These are phyloP conservation scores for Fusarium secorum DNA, from an alignment of 2,329 filamentous ascomycete genomes.

Conservation along the genomic window DNA sequence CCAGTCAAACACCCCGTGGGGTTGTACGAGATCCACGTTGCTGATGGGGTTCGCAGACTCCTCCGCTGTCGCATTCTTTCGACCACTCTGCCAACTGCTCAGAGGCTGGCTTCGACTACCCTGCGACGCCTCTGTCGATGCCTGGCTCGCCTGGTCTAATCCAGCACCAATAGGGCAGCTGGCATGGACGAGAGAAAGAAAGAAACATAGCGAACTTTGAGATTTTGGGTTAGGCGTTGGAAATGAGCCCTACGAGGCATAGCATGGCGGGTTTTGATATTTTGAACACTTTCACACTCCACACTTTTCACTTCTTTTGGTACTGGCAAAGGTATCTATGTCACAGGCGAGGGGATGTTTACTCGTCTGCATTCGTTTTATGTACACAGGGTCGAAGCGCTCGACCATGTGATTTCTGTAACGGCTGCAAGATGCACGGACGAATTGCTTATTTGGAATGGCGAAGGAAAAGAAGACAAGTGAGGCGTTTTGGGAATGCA, in stretches of 20 bases:
- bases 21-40: conserved; percentile 53
- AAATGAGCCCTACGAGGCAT: conserved; percentile 29
- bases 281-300: conserved; percentile 33
- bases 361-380: conserved; percentile 32
- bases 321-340: conserved; percentile 20
- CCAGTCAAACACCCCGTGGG: conserved; percentile 51
- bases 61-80: conserved; percentile 77
- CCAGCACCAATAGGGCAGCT: conserved; percentile 28
- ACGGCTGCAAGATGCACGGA: conserved; percentile 40
- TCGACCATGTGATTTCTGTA: conserved; percentile 37
- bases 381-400: conserved; percentile 38
- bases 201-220: conserved; percentile 24
- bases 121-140: conserved; percentile 77
- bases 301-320: conserved; percentile 28
- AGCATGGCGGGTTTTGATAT: conserved; percentile 40
- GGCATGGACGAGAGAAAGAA: conserved; percentile 1
- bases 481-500: conserved; percentile 39
- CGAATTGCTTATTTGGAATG: conserved; percentile 37
- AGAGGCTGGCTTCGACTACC: conserved; percentile 69
- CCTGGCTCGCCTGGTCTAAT: conserved; percentile 69
- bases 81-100: conserved; percentile 72
- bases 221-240: conserved; percentile 37
- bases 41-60: conserved; percentile 70
- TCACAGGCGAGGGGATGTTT: conserved; percentile 8
- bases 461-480: conserved; percentile 35